A percentile compares a stretch with the other conserved stretches of the same genome.
Conservation (phyloP, 2,329 filamentous ascomycete genomes). For the Helminthosporium solani region DNA sequence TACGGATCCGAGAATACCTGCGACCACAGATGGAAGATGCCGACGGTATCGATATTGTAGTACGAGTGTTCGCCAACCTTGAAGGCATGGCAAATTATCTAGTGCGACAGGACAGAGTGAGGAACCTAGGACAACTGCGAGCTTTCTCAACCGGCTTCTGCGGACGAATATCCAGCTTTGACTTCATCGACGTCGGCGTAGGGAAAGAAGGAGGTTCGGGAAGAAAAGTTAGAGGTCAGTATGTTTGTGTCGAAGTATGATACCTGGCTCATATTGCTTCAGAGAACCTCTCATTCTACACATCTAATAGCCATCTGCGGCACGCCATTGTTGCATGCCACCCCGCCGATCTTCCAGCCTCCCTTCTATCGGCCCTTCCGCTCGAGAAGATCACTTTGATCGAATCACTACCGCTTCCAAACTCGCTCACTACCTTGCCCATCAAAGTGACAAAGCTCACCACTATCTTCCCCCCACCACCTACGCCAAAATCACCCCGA, state of each 20-base stretch:
- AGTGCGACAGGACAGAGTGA: slow-evolving; percentile 37
- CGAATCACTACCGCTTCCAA: slow-evolving; percentile 32
- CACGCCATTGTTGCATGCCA: slow-evolving; percentile 39
- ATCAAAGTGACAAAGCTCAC: slow-evolving; percentile 28
- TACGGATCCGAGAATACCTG: slow-evolving; percentile 37
- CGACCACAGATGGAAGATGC: slow-evolving; percentile 38
- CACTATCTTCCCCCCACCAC: slow-evolving; percentile 34
- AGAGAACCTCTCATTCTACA: slow-evolving; percentile 40
- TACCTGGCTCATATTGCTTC: slow-evolving; percentile 11
- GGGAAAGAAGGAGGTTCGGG: slow-evolving; percentile 38
- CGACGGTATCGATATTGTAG: slow-evolving; percentile 37
- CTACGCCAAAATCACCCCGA: slow-evolving; percentile 23
- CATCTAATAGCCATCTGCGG: slow-evolving; percentile 36
- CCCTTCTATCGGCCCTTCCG: slow-evolving; percentile 35
- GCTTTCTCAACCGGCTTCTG: slow-evolving; percentile 41
- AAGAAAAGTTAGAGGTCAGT: slow-evolving; percentile 37
- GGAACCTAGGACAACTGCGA: slow-evolving; percentile 38
- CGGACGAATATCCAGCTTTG: slow-evolving; percentile 39
- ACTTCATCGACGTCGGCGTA: slow-evolving; percentile 40
- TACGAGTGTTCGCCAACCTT: slow-evolving; percentile 39
- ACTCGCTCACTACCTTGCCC: slow-evolving; percentile 30
- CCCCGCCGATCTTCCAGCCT: slow-evolving; percentile 30
- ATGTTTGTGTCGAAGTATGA: no score
- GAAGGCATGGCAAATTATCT: slow-evolving; percentile 41
- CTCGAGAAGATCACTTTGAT: slow-evolving; percentile 37